Conservation (phyloP, 306 rosid species). For the Dryas octopetala region DNA sequence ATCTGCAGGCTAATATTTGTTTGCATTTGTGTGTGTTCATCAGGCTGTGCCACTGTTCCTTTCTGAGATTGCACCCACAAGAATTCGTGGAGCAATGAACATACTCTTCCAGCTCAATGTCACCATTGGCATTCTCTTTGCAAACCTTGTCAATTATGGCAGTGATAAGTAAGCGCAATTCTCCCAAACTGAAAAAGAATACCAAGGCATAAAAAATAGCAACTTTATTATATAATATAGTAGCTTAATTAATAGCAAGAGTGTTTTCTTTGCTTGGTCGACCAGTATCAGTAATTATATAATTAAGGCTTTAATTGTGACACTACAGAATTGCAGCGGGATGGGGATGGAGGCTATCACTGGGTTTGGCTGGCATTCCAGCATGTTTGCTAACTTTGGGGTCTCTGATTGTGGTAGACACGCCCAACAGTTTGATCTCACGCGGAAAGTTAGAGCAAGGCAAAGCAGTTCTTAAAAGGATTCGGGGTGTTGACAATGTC, state of each 20-base stretch:
- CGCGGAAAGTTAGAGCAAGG: constrained; percentile 53
- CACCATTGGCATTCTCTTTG: constrained; percentile 63
- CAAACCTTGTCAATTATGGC: constrained; percentile 48
- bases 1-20: too few relatives aligned
- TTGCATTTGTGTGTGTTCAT: background rate
- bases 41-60: constrained; percentile 65
- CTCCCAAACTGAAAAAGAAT: background rate
- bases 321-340: constrained; percentile 44
- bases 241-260: too few relatives aligned
- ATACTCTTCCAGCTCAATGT: constrained; percentile 57
- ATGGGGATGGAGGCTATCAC: constrained; percentile 70
- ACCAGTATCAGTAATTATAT: too few relatives aligned
- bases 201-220: too few relatives aligned
- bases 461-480: constrained; percentile 44
- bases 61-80: constrained; percentile 67
- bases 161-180: constrained; percentile 41
- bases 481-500: constrained; percentile 50
- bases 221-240: too few relatives aligned
- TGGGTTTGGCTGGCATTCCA: constrained; percentile 53
- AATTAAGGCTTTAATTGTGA: background rate
- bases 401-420: constrained; percentile 42
- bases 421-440: constrained; percentile 57
- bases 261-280: too few relatives aligned
- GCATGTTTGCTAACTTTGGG: constrained; percentile 43
- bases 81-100: constrained; percentile 71